A percentile compares a stretch with the other conserved stretches of the same genome.
Evolutionary conservation across 179 eudicot species (phyloP).

Genomic region (Pouteria campechiana): DNA sequence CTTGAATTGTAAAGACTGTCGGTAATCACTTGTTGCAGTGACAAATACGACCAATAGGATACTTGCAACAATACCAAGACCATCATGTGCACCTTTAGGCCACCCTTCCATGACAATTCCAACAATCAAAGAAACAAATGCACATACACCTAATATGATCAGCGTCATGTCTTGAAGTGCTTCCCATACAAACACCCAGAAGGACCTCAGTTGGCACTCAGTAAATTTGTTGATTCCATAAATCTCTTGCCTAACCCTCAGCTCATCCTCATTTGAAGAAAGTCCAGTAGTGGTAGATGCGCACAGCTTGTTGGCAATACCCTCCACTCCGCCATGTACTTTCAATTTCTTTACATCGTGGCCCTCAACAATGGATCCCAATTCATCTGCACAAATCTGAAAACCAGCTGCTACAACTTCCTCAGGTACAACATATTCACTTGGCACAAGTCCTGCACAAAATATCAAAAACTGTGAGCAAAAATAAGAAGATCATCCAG

Average conservation of each 20-base stretch:
- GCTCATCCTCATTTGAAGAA: conserved; percentile 20
- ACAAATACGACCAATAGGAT: conserved; percentile 84
- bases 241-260: conserved; percentile 38
- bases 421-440: conserved; percentile 55
- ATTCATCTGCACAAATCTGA: conserved; percentile 69
- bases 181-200: conserved; percentile 86
- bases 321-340: conserved; percentile 53
- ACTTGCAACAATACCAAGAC: conserved; percentile 85
- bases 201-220: conserved; percentile 45
- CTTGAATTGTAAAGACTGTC: conserved; percentile 79
- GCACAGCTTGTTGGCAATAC: conserved; percentile 58
- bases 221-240: conserved; percentile 80
- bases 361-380: conserved; percentile 70
- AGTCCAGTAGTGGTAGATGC: conserved; percentile 54
- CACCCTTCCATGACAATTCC: conserved; percentile 89
- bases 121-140: conserved; percentile 74
- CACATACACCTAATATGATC: conserved; percentile 86
- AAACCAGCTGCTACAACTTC: conserved; percentile 75
- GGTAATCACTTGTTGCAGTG: conserved; percentile 89
- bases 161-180: conserved; percentile 95
- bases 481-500: no score
- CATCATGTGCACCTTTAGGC: conserved; percentile 91
- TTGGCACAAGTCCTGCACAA: conserved; percentile 43
- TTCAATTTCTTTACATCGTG: conserved; percentile 69
- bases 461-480: not conserved